Base-by-base conservation (phyloP, 768 basidiomycete species). In the Mycena metata region DNA sequence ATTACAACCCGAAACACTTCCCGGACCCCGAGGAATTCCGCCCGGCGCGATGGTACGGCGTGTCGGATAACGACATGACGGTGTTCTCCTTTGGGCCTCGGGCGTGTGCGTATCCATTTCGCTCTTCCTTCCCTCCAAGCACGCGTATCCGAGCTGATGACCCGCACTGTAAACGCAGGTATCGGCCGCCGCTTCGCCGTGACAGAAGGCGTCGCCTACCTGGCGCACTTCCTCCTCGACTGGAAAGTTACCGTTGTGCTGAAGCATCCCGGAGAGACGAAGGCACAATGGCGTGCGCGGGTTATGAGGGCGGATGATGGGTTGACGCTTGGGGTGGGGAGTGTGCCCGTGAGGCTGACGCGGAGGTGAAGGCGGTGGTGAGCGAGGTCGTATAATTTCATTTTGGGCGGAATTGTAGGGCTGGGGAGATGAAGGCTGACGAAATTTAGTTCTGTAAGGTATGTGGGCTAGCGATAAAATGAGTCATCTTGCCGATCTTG, bases 41-140 rank as follows among this genome's bases (percentile, higher is more conserved):
- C 26, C 79, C 82, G 16, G 78, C 79, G 21, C 74, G 82, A 46
- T 85, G 84, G 84, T 78, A 80, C 54, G 77, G 72, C 17, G 59
- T 52, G 24, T 10, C 57, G n/a, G 63, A 64, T 3, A 49, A 15
- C n/a, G 64, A 59, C 19, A 41, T 51, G 33, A n/a, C 49, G 6
- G 45, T 45, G 64, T 66, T 66, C 17, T 63, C 60, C 8, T 10
- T 51, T 6, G 61, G 61, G 3, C 61, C 61, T 0, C 50, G 61
- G 2, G 41, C 30, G 10, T 63, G 61, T 63, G 12, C 12, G 26
- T 30, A 30, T 30, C 6, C 30, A 30, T 45, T 23, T 41, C 24
- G 12, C 8, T 60, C 16, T 46, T 35, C 16, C 21, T n/a, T 16
- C 17, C 16, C 30, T 30, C 36, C 23, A 23, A 11, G 35, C 6